These are phyloP conservation scores for Pythium coloratum DNA, from an alignment of 352 stramenopile genomes.

Conservation along the genomic window DNA sequence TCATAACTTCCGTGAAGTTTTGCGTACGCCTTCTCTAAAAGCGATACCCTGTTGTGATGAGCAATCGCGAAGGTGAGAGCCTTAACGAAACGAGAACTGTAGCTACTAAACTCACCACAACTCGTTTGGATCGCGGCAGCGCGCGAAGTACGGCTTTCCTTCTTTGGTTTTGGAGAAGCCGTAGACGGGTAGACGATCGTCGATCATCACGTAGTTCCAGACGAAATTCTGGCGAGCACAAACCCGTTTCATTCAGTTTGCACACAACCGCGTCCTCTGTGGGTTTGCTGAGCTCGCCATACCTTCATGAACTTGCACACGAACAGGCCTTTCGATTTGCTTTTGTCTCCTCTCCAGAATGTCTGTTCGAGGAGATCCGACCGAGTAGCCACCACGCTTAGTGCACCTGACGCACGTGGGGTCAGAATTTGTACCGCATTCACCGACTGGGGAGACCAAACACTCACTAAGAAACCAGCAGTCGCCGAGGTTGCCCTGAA, in stretches of 20 bases:
- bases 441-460: not conserved
- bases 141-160: slow-evolving; percentile 84
- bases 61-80: slow-evolving; percentile 4
- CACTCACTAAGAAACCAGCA: slow-evolving; percentile 91
- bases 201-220: slow-evolving; percentile 92
- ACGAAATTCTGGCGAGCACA: slow-evolving; percentile 66
- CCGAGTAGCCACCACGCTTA: slow-evolving; percentile 86
- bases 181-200: slow-evolving; percentile 87
- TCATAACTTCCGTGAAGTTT: slow-evolving; percentile 92
- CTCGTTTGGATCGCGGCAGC: slow-evolving; percentile 84
- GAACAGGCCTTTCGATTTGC: slow-evolving; percentile 80
- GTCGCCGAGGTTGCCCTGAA: slow-evolving; percentile 89
- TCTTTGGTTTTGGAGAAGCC: slow-evolving; percentile 76
- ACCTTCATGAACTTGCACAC: slow-evolving; percentile 94
- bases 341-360: slow-evolving; percentile 75
- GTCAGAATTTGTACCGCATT: not conserved
- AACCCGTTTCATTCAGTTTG: not conserved
- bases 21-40: slow-evolving; percentile 92
- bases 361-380: slow-evolving; percentile 76
- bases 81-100: not conserved
- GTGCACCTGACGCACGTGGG: slow-evolving; percentile 46
- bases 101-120: slow-evolving; percentile 58
- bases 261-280: not conserved
- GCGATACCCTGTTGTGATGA: slow-evolving; percentile 54
- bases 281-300: not conserved